Evolutionary conservation across 306 rosid species (phyloP).

Genomic region (Castanospermum australe): DNA sequence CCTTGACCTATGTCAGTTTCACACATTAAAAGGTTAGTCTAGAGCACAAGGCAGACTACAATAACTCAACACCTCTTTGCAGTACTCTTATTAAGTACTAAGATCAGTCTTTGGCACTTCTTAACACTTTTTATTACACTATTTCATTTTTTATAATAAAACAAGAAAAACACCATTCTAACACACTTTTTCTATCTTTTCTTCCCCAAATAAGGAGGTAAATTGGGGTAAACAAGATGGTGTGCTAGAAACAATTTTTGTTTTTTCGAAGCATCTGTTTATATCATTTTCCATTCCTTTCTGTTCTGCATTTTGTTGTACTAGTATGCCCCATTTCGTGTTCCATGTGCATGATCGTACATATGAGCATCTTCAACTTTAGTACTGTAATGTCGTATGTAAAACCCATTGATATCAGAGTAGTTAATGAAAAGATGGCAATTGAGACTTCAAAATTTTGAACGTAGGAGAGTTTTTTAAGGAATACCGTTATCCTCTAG

Average conservation of each 20-base stretch:
- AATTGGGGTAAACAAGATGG: too few species aligned
- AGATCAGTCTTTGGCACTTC: not conserved
- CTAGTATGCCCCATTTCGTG: too few species aligned
- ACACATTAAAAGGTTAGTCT: not conserved
- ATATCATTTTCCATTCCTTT: too few species aligned
- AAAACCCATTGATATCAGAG: not conserved
- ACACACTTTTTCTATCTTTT: too few species aligned
- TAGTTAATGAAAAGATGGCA: not conserved
- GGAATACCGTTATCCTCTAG: not conserved
- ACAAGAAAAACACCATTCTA: too few species aligned
- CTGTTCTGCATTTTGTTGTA: not conserved
- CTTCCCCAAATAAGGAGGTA: too few species aligned
- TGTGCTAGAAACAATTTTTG: too few species aligned
- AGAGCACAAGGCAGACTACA: not conserved
- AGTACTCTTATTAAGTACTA: not conserved
- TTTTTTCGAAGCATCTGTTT: too few species aligned
- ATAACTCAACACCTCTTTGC: not conserved
- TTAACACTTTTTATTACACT: too few species aligned
- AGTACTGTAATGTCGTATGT: not conserved
- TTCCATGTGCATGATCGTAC: too few species aligned
- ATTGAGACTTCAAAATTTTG: not conserved
- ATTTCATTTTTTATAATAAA: too few species aligned
- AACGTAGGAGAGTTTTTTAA: not conserved
- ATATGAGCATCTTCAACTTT: too few species aligned
- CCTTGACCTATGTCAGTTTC: not conserved